These are phyloP conservation scores for Kwoniella mangroviensis DNA, from an alignment of 768 basidiomycete genomes.

Conservation along the genomic window DNA sequence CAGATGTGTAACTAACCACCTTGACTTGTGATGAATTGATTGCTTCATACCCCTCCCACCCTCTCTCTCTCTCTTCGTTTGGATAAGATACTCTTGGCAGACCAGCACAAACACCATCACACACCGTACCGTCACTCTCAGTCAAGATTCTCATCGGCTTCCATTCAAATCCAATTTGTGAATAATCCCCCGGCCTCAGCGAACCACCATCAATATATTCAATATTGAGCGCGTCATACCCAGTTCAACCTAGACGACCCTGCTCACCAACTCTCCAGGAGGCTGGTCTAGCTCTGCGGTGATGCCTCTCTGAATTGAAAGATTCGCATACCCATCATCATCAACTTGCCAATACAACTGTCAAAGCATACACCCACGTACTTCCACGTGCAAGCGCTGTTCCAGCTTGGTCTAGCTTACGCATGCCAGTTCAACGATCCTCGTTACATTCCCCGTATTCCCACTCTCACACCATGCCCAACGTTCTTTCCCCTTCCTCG, in stretches of 20 bases:
- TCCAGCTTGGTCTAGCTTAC: neutral
- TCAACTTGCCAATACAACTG: neutral
- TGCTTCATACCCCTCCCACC: too few relatives aligned
- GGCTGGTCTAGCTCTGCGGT: neutral
- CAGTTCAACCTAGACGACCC: neutral
- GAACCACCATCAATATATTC: neutral
- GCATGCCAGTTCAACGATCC: neutral
- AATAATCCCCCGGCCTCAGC: too few relatives aligned
- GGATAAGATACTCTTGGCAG: too few relatives aligned
- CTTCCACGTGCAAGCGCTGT: neutral
- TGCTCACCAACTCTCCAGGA: neutral
- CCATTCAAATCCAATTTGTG: too few relatives aligned
- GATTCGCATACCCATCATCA: neutral
- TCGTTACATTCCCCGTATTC: neutral
- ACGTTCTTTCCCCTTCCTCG: constrained; percentile 24
- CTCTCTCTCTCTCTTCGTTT: too few relatives aligned
- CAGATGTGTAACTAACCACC: too few relatives aligned
- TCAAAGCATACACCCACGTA: constrained; percentile 1
- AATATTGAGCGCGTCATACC: neutral
- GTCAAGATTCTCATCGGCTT: too few relatives aligned
- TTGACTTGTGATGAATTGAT: too few relatives aligned
- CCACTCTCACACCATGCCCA: constrained; percentile 30
- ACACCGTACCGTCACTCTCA: too few relatives aligned
- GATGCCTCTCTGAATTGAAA: neutral
- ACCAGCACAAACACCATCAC: too few relatives aligned